Base-by-base conservation (phyloP, 2,329 filamentous ascomycete genomes). In the Arachnomyces sp. region DNA sequence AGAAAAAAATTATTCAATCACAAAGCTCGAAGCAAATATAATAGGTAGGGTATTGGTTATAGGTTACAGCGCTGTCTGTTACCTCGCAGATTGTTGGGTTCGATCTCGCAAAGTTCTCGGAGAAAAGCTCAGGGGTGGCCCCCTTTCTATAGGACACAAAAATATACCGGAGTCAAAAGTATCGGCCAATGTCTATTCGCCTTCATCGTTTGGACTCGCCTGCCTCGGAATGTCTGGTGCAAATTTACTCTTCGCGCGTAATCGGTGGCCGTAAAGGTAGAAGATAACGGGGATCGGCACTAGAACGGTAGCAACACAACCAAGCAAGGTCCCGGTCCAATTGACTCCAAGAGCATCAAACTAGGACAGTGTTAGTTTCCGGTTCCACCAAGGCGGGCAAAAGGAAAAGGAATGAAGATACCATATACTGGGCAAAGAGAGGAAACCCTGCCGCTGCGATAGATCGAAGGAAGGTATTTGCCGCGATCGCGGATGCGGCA, bases 401-500 rank as follows among this genome's bases (percentile, higher is more conserved):
- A 25, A 40, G 25, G n/a, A 28, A 15, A 13, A 13, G 18, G 21
- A 9, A 3, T 36, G 12, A 41, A 38, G 40, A 17, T 49, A 53
- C 52, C 55, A 61, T 57, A 41, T 57, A 56, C 15, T 43, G 46
- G n/a, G 50, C 44, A 42, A 61, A 61, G 2, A 61, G 52, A 7
- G 61, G 60, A 38, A 68, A 67, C n/a, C 54, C 58, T 12, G 61
- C 63, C 7, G 61, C 64, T 7, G 60, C 53, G 14, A 63, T 43
- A 8, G 62, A 67, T 25, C 71, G 64, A 29, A 73, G 55, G 46
- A 73, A 66, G 2, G 69, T 72, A 43, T 74, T 72, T 18, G 68
- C 69, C 7, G 68, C 66, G 18, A 72, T 65, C 7, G 70, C 69
- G 9, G 65, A 69, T 3, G 70, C 69, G n/a, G 69, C 69, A 46